Evolutionary conservation across 176 grass and related monocot species (phyloP), one percentile per base, ranked within the genome.

Genomic region (Ampelocalamus luodianensis): DNA sequence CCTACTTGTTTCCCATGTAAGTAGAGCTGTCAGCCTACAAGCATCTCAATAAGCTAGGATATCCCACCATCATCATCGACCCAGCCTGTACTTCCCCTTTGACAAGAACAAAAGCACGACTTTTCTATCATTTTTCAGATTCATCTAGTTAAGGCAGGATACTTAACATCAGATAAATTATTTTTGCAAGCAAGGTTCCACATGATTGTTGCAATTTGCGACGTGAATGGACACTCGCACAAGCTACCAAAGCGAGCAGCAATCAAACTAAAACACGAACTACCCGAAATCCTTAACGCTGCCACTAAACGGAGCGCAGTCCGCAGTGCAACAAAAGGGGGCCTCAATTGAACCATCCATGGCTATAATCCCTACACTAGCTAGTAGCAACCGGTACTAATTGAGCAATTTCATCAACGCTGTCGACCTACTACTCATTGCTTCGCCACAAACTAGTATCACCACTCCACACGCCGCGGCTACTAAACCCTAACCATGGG

Each of bases 221-320:
- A 20, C 3, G 5, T 13, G 17, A 46, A 72, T 60, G 60, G 4
- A 5, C 58, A 65, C 6, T 49, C 24, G 20, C 8, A 9, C 51
- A 85, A 68, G 44, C 59, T 79, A 29, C 3, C 0, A 17, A n/a
- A 15, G 38, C 0, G 3, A 46, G 15, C 72, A 67, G 42, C 4
- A 65, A 68, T 61, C 29, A 20, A 74, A 42, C n/a, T 67, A 72
- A 72, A 78, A 20, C n/a, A 68, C 36, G 53, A 79, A 68, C 23
- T 17, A 54, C 8, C 62, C 2, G 11, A 34, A 62, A 46, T 10
- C 40, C 54, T 73, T 22, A 36, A 45, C 2, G 10, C 10, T n/a
- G 3, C 24, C 54, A 34, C 8, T 34, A 17, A 42, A 27, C 49
- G 26, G 26, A 80, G 8, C 32, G 2, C 32, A 34, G 32, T 34